Evolutionary conservation across 2,329 filamentous ascomycete species (phyloP).

Genomic region (Aspergillus transmontanensis): DNA sequence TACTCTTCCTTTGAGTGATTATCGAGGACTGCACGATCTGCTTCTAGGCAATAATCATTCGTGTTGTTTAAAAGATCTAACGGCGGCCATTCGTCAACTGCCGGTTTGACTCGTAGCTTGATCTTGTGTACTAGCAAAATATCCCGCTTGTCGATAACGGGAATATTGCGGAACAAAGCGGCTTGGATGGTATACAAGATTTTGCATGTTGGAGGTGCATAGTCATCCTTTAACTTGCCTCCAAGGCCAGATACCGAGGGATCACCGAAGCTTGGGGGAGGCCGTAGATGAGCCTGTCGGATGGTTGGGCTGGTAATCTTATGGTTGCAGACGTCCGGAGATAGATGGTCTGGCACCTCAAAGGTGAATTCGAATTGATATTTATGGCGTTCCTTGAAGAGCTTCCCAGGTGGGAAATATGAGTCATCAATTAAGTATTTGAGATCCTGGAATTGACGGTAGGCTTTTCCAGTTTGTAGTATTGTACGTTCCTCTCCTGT

Average conservation of each 20-base stretch:
- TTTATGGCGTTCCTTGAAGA: slow-evolving; percentile 5
- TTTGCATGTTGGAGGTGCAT: slow-evolving; percentile 16
- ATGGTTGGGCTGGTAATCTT: slow-evolving; percentile 3
- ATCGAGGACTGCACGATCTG: neutral
- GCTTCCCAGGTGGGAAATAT: slow-evolving; percentile 2
- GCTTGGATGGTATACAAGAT: slow-evolving; percentile 16
- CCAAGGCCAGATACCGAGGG: slow-evolving; percentile 18
- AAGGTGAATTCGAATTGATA: slow-evolving; percentile 12
- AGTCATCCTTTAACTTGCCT: slow-evolving; percentile 20
- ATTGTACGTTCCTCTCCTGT: slow-evolving; percentile 14
- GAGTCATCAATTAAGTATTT: slow-evolving; percentile 2
- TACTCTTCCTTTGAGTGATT: neutral
- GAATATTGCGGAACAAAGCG: slow-evolving; percentile 9
- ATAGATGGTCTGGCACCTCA: slow-evolving; percentile 14
- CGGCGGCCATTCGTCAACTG: slow-evolving; percentile 4
- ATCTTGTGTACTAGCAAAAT: slow-evolving; percentile 12
- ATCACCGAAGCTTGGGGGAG: slow-evolving; percentile 20
- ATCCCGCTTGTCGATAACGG: neutral
- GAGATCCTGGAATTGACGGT: slow-evolving; percentile 12
- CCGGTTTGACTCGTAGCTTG: slow-evolving; percentile 20
- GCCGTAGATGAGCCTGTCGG: slow-evolving; percentile 18
- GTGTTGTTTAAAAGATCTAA: neutral
- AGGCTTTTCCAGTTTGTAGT: slow-evolving; percentile 8
- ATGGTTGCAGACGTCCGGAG: slow-evolving; percentile 10
- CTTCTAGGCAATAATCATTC: slow-evolving; percentile 7